Evolutionary conservation across 2,329 filamentous ascomycete genomes (phyloP), one percentile per base, ranked within the genome.

Genomic region (Aspergillus luchuensis): DNA sequence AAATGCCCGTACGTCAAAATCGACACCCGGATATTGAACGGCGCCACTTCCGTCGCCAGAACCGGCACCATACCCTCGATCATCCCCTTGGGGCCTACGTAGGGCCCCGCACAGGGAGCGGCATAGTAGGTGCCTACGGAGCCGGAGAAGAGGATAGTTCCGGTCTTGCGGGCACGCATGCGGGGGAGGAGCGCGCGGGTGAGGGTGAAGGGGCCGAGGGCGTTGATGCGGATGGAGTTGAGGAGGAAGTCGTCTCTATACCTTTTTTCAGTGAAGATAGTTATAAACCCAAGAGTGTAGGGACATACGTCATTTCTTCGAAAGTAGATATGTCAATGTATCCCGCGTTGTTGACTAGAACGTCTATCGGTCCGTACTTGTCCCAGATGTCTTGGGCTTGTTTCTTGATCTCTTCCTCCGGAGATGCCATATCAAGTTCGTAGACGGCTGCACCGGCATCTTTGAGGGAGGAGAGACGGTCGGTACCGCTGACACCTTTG

Each of bases 1-100:
- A 86, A 85, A 59, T 82, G 82, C 0, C 84, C 84, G 0, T 83
- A 83, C 61, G 84, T 83, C 2, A 85, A 71, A 1, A 77, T 68
- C 74, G 52, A 81, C 73, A 60, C 53, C 4, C 59, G 52, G 6
- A 82, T 73, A 0, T 78, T 74, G 25, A 78, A 76, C 3, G 50
- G 30, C 4, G 50, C 50, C 5, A 53, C 13, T 30, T 53, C 50
- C 15, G 39, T 19, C 4, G 50, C 50, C 5, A 53, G 33, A 13
- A 21, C 7, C 3, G 74, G 17, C 61, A 65, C 67, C 1, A 85
- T 69, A 69, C 85, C 84, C 0, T 79, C 79, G 3, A 80, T 66
- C 21, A 80, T 79, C 13, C 76, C 78, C 67, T 86, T 86, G 5
- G 79, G 80, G 63, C 81, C 69, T 25, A 66, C 62, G 60, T 80